Base-by-base conservation (phyloP, 2,329 filamentous ascomycete genomes). In the Delphinella strobiligena region DNA sequence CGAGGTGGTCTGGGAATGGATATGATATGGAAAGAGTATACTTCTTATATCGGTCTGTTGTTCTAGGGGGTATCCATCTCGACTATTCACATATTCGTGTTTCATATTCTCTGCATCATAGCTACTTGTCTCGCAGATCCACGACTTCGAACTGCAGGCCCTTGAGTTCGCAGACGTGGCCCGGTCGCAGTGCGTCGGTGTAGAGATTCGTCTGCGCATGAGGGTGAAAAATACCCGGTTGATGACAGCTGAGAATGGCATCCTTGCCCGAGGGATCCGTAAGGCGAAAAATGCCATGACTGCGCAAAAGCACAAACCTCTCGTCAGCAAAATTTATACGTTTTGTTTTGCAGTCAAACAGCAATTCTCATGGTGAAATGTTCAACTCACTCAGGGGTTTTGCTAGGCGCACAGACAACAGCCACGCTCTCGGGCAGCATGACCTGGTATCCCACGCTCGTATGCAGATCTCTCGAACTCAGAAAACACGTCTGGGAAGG, bases 401-500 rank as follows among this genome's bases (percentile, higher is more conserved):
- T 85, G 41, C 74, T 81, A 1, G 91, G 91, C 4, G 91, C 85
- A 62, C 91, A 98, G 30, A 98, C 91, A 52, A 98, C 93, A 3
- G 91, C 91, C 46, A 98, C 87, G 51, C 85, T 93, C 67, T 98
- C 91, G 1, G 87, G 81, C 62, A 96, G 75, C 86, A 95, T 95
- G 44, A 91, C 79, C 61, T 98, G 91, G 58, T 95, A 96, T 9
- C 87, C 87, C 3, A 80, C 80, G 55, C 94, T 89, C 0, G 93
- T 98, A 56, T 98, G 91, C 49, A 96, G 58, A 55, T 98, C 91
- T 36, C 89, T 71, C 36, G 82, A 91, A 56, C 86, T 94, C 84
- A 98, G 93, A 59, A 98, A 98, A 61, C 91, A 98, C 0, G 86
- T 93, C 63, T 98, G 91, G 0, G 82, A 86, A 0, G 91, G 91